Conservation (phyloP, 352 stramenopile genomes). For the Globisporangium iwayamae region DNA sequence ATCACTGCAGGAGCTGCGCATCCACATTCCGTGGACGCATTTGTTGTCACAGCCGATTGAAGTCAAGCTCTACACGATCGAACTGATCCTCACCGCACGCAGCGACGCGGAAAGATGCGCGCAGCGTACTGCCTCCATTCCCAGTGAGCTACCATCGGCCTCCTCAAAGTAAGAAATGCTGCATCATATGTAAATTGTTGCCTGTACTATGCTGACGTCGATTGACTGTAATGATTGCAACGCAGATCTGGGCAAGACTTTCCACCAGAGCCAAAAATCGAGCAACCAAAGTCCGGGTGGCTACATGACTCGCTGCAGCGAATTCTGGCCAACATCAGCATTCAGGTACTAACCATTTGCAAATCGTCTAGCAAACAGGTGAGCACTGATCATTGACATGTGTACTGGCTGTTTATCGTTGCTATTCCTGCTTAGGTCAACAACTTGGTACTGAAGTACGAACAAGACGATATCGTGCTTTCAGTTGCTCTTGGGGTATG, state of each 20-base stretch:
- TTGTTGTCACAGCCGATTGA: conserved; percentile 84
- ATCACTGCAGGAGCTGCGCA: conserved; percentile 61
- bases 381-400: no score
- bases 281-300: conserved; percentile 80
- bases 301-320: conserved; percentile 74
- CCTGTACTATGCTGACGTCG: neutral
- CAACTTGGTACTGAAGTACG: conserved; percentile 88
- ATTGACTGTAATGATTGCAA: neutral
- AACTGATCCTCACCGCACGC: conserved; percentile 77
- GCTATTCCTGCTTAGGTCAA: conserved; percentile 45
- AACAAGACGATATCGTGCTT: conserved; percentile 84
- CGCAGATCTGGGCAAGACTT: conserved; percentile 10
- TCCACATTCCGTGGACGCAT: conserved; percentile 89
- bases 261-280: conserved; percentile 40
- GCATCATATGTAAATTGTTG: neutral
- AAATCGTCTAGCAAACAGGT: no score
- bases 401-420: neutral
- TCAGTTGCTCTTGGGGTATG: conserved; percentile 77
- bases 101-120: conserved; percentile 21
- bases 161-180: neutral
- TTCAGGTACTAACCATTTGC: conserved; percentile 36
- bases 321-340: conserved; percentile 78
- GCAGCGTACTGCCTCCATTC: conserved; percentile 17
- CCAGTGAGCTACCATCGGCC: neutral
- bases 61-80: conserved; percentile 87